phyloP scores from a whole-genome alignment of 345 rosid genomes.

The Garcia nutans region DNA sequence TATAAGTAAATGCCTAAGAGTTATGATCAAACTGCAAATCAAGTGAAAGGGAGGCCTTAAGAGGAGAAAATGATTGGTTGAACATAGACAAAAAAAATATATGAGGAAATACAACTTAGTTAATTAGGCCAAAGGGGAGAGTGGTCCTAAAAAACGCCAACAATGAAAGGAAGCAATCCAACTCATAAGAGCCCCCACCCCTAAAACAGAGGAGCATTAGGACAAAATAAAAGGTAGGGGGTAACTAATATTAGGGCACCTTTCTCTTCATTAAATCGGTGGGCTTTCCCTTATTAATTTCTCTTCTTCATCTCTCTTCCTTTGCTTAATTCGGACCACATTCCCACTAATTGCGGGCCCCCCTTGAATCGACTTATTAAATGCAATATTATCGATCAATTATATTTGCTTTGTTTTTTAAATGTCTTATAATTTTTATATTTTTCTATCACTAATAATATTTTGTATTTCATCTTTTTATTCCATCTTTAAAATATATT shows the following conservation, averaged over 20 bases:
- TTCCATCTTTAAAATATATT: too few relatives aligned
- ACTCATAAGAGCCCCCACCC: slow-evolving; percentile 4
- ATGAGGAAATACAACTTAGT: background rate
- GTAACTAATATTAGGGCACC: slow-evolving; percentile 16
- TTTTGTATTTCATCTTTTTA: too few relatives aligned
- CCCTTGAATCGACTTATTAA: background rate
- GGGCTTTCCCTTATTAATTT: slow-evolving; percentile 22
- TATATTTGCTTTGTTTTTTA: too few relatives aligned
- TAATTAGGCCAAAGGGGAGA: background rate
- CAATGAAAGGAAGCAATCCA: slow-evolving; percentile 6
- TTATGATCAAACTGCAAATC: too few relatives aligned
- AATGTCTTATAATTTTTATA: too few relatives aligned
- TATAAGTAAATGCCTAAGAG: background rate
- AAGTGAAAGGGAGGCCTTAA: too few relatives aligned
- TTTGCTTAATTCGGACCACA: slow-evolving; percentile 9
- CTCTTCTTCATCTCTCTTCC: background rate
- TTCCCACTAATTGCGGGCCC: slow-evolving; percentile 13
- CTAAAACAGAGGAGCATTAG: background rate
- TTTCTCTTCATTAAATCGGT: slow-evolving; percentile 31
- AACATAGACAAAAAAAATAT: slow-evolving; percentile 8
- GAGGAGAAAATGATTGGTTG: too few relatives aligned
- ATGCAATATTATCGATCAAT: too few relatives aligned
- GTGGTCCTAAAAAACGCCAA: slow-evolving; percentile 26
- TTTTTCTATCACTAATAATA: too few relatives aligned
- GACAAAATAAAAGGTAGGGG: slow-evolving; percentile 9